Base-by-base conservation (phyloP, 1,139 yeast genomes). In the Pneumocystis wakefieldiae region DNA sequence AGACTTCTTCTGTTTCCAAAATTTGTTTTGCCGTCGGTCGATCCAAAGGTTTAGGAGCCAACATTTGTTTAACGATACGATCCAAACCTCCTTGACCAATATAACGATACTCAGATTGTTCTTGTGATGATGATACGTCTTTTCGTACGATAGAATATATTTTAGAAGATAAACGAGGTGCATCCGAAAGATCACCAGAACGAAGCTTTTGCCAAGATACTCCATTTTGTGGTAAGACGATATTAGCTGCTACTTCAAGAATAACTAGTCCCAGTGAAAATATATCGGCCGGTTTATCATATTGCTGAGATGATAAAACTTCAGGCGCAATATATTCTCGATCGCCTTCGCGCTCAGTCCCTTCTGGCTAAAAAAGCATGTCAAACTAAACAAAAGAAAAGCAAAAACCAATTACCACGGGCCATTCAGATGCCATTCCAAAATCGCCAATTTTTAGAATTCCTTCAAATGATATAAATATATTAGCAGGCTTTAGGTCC, bases 281-380 rank as follows among this genome's bases (percentile, higher is more conserved):
- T 14, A 92, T 84, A 73, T 92, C 99, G 0, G 98, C 97, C 66
- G 92, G 91, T 68, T 87, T 90, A 62, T 90, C 91, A 71, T 92
- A 92, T 63, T 82, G 80, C 71, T 89, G 90, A 64, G 82, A 84
- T 58, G 91, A 83, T 64, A 92, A 84, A 53, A 92, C 84, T 73
- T 92, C 99, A 0, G 98, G 98, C 0, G 99, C 98, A 75, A 92
- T 92, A 74, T 92, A 92, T 73, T 92, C 96, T 61, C 98, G 80
- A 73, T 94, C 98, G 41, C 98, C 98, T 75, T 94, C 98, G 68
- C 96, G 81, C 73, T 92, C 98, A 71, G 89, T 74, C 8, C 77
- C 78, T 36, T 73, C 72, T 17, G 77, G 69, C 66, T 35, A 75
- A 69, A 78, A 77, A 61, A 24, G 42, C 53, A 28, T 29, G 37